These are phyloP conservation scores for Trichaptum fuscoviolaceum DNA, from an alignment of 768 basidiomycete genomes.

Conservation along the genomic window DNA sequence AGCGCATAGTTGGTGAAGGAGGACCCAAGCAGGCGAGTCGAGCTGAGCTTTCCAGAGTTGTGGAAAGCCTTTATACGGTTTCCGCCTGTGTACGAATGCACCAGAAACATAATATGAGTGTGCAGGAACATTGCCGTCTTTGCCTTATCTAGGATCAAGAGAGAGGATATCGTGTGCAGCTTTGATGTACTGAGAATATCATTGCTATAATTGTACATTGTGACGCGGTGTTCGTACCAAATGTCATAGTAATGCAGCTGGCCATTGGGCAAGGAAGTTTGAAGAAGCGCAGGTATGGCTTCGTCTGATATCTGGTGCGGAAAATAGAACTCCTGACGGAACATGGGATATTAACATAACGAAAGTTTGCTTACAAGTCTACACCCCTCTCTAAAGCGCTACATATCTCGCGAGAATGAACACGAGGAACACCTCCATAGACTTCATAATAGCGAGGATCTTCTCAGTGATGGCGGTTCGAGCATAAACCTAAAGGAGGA, in stretches of 20 bases:
- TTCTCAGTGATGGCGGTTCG: neutral
- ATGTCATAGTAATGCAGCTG: neutral
- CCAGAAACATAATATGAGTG: neutral
- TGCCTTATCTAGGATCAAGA: neutral
- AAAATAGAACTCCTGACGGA: neutral
- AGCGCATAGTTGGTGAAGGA: conserved; percentile 3
- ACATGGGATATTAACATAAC: neutral
- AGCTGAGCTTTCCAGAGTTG: neutral
- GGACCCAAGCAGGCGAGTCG: neutral
- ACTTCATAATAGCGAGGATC: neutral
- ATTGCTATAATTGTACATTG: neutral
- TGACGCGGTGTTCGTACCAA: neutral
- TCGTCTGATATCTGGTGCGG: neutral
- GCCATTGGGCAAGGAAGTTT: neutral
- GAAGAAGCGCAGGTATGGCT: neutral
- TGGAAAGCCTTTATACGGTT: neutral
- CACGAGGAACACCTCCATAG: neutral
- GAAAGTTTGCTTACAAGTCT: neutral
- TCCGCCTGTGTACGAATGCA: neutral
- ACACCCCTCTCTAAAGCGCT: neutral
- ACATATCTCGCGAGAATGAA: neutral
- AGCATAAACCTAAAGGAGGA: neutral
- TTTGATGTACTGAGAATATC: neutral
- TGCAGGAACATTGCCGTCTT: neutral
- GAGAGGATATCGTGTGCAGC: neutral